Evolutionary conservation across 176 grass and related monocot species (phyloP).

Genomic region (Chrysopogon serrulatus): DNA sequence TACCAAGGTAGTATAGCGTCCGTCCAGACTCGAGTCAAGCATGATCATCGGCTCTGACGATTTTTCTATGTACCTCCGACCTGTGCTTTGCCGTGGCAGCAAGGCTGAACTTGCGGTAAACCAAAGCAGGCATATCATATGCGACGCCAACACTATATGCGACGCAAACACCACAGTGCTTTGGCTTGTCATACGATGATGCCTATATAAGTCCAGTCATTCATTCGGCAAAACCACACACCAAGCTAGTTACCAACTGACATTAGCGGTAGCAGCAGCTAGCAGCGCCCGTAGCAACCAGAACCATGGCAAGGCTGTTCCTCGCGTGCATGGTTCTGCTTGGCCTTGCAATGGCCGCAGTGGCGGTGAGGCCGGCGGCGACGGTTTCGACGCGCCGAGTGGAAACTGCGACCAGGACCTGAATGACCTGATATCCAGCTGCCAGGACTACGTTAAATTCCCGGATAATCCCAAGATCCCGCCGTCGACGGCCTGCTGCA

Average conservation of each 20-base stretch:
- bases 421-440: constrained; percentile 6
- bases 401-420: constrained; percentile 19
- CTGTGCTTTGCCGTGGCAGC: constrained; percentile 2
- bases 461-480: constrained; percentile 25
- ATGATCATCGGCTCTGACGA: not conserved
- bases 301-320: constrained; percentile 14
- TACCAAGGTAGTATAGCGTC: not conserved
- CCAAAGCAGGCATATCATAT: constrained; percentile 21
- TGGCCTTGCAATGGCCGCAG: not conserved
- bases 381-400: not conserved
- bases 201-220: not conserved
- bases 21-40: not conserved
- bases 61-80: not conserved
- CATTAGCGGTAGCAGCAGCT: not conserved
- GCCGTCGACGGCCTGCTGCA: constrained; percentile 44
- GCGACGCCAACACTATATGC: too few species aligned
- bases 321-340: constrained; percentile 19
- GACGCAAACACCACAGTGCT: not conserved
- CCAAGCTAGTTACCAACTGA: not conserved
- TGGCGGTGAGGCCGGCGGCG: not conserved
- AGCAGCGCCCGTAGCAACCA: not conserved
- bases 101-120: not conserved
- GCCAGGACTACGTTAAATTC: constrained; percentile 37
- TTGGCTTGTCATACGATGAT: not conserved
- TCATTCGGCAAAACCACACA: not conserved